phyloP scores from a whole-genome alignment of 2,329 filamentous ascomycete genomes.

The Stylonectria norvegica region DNA sequence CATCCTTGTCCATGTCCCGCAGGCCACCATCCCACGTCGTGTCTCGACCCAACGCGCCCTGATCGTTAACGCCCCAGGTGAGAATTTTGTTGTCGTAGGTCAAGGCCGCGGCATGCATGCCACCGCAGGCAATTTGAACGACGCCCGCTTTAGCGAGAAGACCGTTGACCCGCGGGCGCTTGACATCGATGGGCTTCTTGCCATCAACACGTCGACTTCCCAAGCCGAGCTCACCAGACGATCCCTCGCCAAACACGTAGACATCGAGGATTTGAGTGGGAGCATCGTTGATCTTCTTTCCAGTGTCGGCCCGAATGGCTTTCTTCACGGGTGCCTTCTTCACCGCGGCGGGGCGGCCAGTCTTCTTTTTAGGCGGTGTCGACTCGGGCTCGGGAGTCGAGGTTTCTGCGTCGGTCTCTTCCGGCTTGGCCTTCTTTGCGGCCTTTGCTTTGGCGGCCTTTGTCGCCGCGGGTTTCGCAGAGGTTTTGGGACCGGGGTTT shows the following conservation, averaged over 20 bases:
- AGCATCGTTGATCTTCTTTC: constrained; percentile 67
- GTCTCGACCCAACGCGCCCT: constrained; percentile 74
- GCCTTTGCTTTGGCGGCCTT: too few relatives aligned
- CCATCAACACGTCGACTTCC: constrained; percentile 62
- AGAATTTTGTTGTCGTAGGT: constrained; percentile 78
- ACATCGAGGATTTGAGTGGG: constrained; percentile 65
- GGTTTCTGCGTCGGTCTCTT: constrained; percentile 38
- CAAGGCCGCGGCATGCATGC: constrained; percentile 76
- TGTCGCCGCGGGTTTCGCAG: too few relatives aligned
- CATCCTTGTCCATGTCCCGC: constrained; percentile 52
- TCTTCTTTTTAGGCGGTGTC: constrained; percentile 4
- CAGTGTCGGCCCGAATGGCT: constrained; percentile 34
- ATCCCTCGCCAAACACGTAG: constrained; percentile 77
- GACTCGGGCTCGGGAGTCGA: constrained; percentile 16
- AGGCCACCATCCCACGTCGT: constrained; percentile 65
- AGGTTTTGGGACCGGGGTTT: too few relatives aligned
- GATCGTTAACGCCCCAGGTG: constrained; percentile 86
- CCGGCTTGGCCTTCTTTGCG: constrained; percentile 50
- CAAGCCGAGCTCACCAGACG: constrained; percentile 77
- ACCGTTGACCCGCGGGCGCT: constrained; percentile 79
- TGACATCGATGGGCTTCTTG: constrained; percentile 66
- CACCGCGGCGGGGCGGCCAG: constrained; percentile 16
- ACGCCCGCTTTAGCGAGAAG: constrained; percentile 67
- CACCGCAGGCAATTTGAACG: constrained; percentile 73
- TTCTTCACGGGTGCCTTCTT: constrained; percentile 10